These are phyloP conservation scores for Hirsutella thompsonii DNA, from an alignment of 2,329 filamentous ascomycete genomes.

Conservation along the genomic window DNA sequence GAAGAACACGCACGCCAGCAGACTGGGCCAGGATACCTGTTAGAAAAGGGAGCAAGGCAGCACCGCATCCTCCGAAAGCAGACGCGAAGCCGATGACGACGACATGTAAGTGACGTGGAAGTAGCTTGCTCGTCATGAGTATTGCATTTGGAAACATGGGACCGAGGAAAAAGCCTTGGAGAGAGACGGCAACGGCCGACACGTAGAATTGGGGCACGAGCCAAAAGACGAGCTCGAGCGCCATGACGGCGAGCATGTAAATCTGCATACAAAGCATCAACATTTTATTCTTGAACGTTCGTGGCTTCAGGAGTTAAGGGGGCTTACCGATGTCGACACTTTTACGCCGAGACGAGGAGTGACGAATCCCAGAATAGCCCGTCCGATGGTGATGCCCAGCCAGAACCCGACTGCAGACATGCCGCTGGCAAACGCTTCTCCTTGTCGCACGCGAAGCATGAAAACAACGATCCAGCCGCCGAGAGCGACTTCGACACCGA, in stretches of 20 bases:
- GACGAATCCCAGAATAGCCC: conserved; percentile 55
- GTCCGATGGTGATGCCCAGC: conserved; percentile 61
- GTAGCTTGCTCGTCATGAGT: conserved; percentile 56
- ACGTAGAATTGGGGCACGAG: conserved; percentile 58
- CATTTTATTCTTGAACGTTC: conserved; percentile 16
- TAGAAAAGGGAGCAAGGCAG: conserved; percentile 38
- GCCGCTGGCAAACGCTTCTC: conserved; percentile 48
- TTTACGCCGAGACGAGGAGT: conserved; percentile 60
- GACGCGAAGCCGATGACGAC: conserved; percentile 61
- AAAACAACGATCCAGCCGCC: conserved; percentile 74
- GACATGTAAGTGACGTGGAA: conserved; percentile 59
- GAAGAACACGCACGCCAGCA: conserved; percentile 40
- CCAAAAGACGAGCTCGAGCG: conserved; percentile 61
- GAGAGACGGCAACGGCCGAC: conserved; percentile 55
- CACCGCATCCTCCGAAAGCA: conserved; percentile 58
- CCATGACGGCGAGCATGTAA: conserved; percentile 50
- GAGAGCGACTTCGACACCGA: conserved; percentile 58
- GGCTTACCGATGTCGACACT: conserved; percentile 31
- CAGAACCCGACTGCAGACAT: conserved; percentile 66
- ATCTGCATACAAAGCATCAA: conserved; percentile 36
- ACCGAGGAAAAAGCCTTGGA: conserved; percentile 64
- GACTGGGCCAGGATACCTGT: conserved; percentile 35
- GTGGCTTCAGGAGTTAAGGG: too few species aligned
- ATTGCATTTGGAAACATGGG: conserved; percentile 62
- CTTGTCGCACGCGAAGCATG: conserved; percentile 44